Base-by-base conservation (phyloP, 106 monocot genomes). In the Gastrodia elata region DNA sequence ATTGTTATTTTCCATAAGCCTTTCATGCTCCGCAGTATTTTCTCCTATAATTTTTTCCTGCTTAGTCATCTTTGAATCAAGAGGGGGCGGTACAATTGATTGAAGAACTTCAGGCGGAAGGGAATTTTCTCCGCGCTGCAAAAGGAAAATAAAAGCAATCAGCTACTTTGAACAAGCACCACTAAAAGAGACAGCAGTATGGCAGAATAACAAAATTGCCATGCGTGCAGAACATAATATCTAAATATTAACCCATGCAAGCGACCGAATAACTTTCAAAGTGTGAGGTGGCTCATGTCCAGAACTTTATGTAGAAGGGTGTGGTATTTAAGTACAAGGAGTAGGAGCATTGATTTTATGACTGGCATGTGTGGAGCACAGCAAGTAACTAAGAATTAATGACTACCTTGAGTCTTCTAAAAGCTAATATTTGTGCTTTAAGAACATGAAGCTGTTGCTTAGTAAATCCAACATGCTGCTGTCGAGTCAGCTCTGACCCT, bases 351-450 rank as follows among this genome's bases (percentile, higher is more conserved):
- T 9, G 61, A 11, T 13, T 20, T 20, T 0, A 7, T 4, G 20
- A n/a, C n/a, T n/a, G 52, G 5, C 22, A 3, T 20, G 16, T 15
- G 16, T 20, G 48, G 48, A 49, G 39, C 2, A n/a, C 30, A 67
- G 67, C 18, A 67, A 5, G 67, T 8, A 4, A 20, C 8, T 35
- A 16, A n/a, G n/a, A 67, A 67, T 11, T 38, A 67, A 67, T 69
- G 11, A 37, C 71, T 88, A 98, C 93, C 93, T 88, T 98, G 39
- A 93, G 35, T 72, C 93, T 85, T 73, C 93, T 83, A 77, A 98
- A 98, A 64, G 98, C 98, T 72, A 93, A 82, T 78, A 98, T 93
- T 73, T 98, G 98, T 73, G 93, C 98, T 85, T 98, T 98, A 7
- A 93, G 88, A 77, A 98, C 93, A 83, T 89, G 83, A 80, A 93